phyloP scores from a whole-genome alignment of 495 filamentous ascomycete genomes.

The Chaetomidium leptoderma region DNA sequence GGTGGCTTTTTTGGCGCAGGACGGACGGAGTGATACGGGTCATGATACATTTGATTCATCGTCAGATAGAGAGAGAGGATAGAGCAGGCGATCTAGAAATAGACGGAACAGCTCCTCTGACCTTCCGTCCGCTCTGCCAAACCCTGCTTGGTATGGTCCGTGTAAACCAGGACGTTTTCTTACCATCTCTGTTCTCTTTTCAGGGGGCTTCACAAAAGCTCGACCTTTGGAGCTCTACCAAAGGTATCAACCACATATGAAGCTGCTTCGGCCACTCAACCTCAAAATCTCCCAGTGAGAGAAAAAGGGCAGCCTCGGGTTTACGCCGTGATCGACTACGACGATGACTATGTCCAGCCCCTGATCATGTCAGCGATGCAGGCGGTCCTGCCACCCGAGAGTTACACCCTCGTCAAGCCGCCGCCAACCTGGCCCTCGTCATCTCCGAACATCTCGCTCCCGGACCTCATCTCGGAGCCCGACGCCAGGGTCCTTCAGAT shows the following conservation, averaged over 20 bases:
- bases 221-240: conserved; percentile 9
- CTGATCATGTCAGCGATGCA: conserved; percentile 70
- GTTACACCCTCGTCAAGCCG: conserved; percentile 31
- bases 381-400: conserved; percentile 50
- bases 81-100: conserved; percentile 29
- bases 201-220: conserved; percentile 1
- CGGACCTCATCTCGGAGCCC: conserved; percentile 30
- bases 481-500: conserved; percentile 67
- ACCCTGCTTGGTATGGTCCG: not conserved
- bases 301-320: conserved; percentile 33
- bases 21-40: conserved; percentile 11
- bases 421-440: conserved; percentile 20
- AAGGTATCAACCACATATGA: not conserved
- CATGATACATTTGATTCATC: conserved; percentile 11
- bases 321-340: conserved; percentile 76
- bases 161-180: conserved; percentile 8
- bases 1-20: not conserved
- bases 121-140: conserved; percentile 4
- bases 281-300: not conserved
- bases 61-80: conserved; percentile 25
- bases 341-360: conserved; percentile 79
- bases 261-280: not conserved
- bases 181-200: conserved; percentile 2
- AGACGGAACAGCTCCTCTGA: conserved; percentile 24
- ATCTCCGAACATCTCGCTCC: conserved; percentile 30